Conservation (phyloP, 129 eudicot genomes). For the Cynara cardunculus region DNA sequence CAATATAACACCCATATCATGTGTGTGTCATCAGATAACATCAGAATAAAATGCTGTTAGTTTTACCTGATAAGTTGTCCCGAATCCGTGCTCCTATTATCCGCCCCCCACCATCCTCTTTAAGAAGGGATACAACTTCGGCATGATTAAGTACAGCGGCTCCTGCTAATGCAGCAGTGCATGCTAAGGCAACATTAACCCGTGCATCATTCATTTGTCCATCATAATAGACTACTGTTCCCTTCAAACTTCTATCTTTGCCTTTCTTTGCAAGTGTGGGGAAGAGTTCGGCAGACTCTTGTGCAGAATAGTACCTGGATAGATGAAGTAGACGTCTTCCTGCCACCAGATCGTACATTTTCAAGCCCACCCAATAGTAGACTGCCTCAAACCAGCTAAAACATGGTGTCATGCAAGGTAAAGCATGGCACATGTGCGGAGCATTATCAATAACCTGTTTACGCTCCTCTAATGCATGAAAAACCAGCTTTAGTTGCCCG, state of each 20-base stretch:
- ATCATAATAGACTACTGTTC: conserved; percentile 90
- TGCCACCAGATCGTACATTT: conserved; percentile 82
- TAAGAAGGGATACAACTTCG: conserved; percentile 67
- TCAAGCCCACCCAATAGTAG: conserved; percentile 83
- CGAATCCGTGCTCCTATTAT: conserved; percentile 71
- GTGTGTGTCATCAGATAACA: not conserved
- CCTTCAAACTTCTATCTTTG: conserved; percentile 62
- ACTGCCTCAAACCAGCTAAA: conserved; percentile 78
- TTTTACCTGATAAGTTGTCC: conserved; percentile 65
- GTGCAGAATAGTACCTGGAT: conserved; percentile 84
- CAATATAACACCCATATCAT: not conserved
- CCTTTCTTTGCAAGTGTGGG: conserved; percentile 83
- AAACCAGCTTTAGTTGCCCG: conserved; percentile 79
- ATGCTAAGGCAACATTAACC: conserved; percentile 77
- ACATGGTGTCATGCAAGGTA: conserved; percentile 98
- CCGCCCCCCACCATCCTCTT: conserved; percentile 50
- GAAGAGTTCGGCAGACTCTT: conserved; percentile 77
- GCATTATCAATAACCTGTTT: conserved; percentile 90
- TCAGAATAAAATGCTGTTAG: not conserved
- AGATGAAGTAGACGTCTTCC: conserved; percentile 68
- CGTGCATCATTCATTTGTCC: conserved; percentile 94
- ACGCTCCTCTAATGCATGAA: conserved; percentile 85
- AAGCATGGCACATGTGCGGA: conserved; percentile 80
- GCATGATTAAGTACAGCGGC: conserved; percentile 91
- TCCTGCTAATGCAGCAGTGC: conserved; percentile 90